Base-by-base conservation (phyloP, 768 basidiomycete species). In the Galerina sulciceps region DNA sequence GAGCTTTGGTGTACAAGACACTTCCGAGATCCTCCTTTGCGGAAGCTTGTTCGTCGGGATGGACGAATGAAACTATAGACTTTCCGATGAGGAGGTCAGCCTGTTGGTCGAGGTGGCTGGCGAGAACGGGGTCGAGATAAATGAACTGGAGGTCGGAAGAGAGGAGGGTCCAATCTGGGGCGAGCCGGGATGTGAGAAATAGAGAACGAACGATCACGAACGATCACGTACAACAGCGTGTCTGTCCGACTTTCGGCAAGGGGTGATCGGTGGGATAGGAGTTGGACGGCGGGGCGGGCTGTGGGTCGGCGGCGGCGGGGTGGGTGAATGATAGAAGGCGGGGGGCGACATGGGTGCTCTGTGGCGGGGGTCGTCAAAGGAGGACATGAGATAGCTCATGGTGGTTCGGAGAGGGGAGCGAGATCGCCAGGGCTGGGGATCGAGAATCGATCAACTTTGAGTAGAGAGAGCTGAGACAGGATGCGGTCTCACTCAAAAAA, bases 41-140 rank as follows among this genome's bases (percentile, higher is more conserved):
- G 10, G 88, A 88, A 0, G 82, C 79, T 64, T 89, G 85, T 66
- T 94, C 93, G 61, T 93, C 91, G 59, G 93, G 93, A 68, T 94
- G 93, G 36, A 94, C 88, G 70, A 91, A 94, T 40, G 79, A 77
- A 56, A 94, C 77, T 44, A 94, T 81, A 15, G 86, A 85, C 68
- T 84, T 85, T 62, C 88, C 90, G 58, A 90, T 76, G 65, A 94
- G 82, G 31, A 76, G 68, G n/a, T 83, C 77, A 0, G 90, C 87
- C 71, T 94, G 86, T 51, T 85, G 81, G 37, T 80, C 84, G 65
- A 94, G 87, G 71, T 94, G 92, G 68, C 62, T 71, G 13, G 85
- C 79, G 61, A 94, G 81, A 55, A 91, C 87, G 59, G 93, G 93
- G 76, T 94, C 93, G 62, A 93, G 81, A 74, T 91, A 93, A 60